phyloP scores from a whole-genome alignment of 2,329 filamentous ascomycete species.

The Fusarium transvaalense region DNA sequence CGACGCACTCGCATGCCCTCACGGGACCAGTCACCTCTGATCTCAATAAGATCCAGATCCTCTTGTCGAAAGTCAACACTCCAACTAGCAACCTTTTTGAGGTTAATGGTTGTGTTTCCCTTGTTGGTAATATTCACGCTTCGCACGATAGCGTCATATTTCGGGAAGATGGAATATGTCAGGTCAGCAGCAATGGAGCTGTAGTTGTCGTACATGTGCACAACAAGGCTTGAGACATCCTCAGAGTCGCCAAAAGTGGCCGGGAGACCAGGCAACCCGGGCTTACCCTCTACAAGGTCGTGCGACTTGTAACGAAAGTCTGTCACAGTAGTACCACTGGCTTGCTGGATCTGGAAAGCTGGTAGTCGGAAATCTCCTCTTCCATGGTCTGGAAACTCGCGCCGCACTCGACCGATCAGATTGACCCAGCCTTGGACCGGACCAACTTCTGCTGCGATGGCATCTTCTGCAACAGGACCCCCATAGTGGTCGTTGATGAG shows the following conservation, averaged over 20 bases:
- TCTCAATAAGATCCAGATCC: conserved; percentile 72
- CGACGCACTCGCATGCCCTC: conserved; percentile 68
- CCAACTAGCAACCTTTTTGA: conserved; percentile 70
- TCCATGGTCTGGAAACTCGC: conserved; percentile 74
- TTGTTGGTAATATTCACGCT: conserved; percentile 73
- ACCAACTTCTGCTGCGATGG: conserved; percentile 53
- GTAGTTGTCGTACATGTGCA: conserved; percentile 70
- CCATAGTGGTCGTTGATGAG: conserved; percentile 73
- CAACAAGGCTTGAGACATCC: conserved; percentile 70
- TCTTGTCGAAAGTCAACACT: conserved; percentile 71
- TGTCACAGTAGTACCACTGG: conserved; percentile 69
- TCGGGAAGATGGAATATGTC: conserved; percentile 73
- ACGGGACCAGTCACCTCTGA: conserved; percentile 72
- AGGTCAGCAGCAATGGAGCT: conserved; percentile 69
- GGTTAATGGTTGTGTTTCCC: conserved; percentile 63
- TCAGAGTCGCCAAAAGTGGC: conserved; percentile 68
- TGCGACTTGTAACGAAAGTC: conserved; percentile 70
- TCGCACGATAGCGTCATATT: conserved; percentile 70
- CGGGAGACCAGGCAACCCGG: conserved; percentile 66
- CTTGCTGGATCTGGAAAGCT: conserved; percentile 70
- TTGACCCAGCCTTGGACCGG: conserved; percentile 60
- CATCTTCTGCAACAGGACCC: conserved; percentile 65
- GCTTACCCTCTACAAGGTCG: conserved; percentile 67
- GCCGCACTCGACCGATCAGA: conserved; percentile 64
- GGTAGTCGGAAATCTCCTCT: conserved; percentile 74